Conservation (phyloP, 139 green algal species). For the Pseudopediastrum boryanum region DNA sequence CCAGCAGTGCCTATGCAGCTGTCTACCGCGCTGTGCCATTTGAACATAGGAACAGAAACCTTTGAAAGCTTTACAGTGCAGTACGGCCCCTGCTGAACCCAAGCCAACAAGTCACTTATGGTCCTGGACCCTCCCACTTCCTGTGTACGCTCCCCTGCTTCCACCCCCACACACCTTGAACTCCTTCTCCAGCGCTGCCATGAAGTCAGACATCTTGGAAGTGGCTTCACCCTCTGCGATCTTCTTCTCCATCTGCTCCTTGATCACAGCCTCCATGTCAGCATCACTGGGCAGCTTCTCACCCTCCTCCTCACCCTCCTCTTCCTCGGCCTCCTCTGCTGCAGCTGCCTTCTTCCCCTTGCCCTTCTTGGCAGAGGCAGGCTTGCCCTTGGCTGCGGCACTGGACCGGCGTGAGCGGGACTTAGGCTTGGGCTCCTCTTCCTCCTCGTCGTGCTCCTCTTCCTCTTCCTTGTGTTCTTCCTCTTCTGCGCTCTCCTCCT, state of each 20-base stretch:
- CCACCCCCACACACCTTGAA: constrained; percentile 16
- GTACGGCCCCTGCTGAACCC: no score
- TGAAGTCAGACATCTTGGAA: background rate
- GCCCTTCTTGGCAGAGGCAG: background rate
- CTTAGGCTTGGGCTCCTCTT: background rate
- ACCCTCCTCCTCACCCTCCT: constrained; percentile 14
- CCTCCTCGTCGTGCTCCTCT: constrained; percentile 31
- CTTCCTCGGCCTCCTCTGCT: background rate
- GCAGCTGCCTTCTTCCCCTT: background rate
- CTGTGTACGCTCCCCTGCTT: background rate
- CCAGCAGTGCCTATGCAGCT: no score
- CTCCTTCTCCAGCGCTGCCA: background rate
- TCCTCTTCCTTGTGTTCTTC: constrained; percentile 35
- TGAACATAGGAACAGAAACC: no score
- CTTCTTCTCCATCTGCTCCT: constrained; percentile 13
- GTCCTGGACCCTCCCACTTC: background rate
- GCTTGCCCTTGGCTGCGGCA: background rate
- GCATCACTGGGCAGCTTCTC: background rate
- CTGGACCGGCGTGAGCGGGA: no score
- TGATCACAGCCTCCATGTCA: background rate
- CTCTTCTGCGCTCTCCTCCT: constrained; percentile 17
- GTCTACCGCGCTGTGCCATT: no score
- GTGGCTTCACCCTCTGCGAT: constrained; percentile 25
- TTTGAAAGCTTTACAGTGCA: no score
- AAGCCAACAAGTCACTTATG: background rate